phyloP scores from a whole-genome alignment of 73 alveolate species.

The Paramecium pentaurelia region DNA sequence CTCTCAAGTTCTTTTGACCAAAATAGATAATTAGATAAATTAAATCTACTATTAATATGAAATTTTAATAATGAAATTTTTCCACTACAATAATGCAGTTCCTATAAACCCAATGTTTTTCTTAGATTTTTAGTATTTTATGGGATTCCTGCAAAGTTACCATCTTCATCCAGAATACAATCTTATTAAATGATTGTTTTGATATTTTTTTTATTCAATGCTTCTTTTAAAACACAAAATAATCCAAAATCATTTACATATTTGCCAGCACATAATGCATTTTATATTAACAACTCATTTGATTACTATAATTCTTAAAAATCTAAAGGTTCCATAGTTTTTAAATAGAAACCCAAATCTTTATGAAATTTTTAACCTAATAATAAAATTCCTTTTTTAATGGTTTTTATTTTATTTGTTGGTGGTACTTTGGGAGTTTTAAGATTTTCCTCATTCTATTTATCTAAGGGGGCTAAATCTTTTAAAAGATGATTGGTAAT shows the following conservation, averaged over 20 bases:
- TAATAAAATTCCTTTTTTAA: neutral
- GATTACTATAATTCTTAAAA: neutral
- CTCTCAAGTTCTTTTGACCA: neutral
- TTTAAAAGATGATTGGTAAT: neutral
- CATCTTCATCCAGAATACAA: neutral
- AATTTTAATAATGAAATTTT: neutral
- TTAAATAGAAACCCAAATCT: neutral
- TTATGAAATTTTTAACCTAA: neutral
- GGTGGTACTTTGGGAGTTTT: neutral
- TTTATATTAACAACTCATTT: neutral
- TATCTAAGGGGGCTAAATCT: neutral
- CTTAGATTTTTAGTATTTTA: neutral
- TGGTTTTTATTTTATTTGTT: neutral
- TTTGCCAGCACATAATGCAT: constrained; percentile 22
- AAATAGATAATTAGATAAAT: neutral
- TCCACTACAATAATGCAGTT: neutral
- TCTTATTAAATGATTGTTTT: neutral
- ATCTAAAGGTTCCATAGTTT: neutral
- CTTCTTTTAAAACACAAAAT: neutral
- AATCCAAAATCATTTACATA: constrained; percentile 27
- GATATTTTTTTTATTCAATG: neutral
- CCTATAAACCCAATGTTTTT: neutral
- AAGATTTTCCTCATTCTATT: neutral
- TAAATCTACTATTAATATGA: neutral
- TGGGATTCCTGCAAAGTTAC: neutral